Evolutionary conservation across 108 stramenopile species (phyloP).

Genomic region (Pseudonitzschia multiseries): DNA sequence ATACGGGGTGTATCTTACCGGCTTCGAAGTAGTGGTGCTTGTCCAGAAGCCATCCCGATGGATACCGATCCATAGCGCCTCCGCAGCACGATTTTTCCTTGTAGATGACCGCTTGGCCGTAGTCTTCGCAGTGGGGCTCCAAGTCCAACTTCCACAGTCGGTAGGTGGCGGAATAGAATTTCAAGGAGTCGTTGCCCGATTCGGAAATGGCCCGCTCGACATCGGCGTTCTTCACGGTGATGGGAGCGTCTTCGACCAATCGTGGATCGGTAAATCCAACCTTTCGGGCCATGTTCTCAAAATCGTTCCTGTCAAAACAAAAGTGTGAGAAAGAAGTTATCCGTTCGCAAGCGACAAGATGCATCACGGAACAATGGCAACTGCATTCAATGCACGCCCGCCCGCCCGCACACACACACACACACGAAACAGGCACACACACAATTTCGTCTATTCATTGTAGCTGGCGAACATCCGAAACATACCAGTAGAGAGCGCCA

Average conservation of each 20-base stretch:
- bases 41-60: slow-evolving; percentile 86
- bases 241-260: slow-evolving; percentile 88
- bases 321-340: too few species aligned
- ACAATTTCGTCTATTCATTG: too few species aligned
- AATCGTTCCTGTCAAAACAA: slow-evolving; percentile 47
- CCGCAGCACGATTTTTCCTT: slow-evolving; percentile 39
- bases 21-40: slow-evolving; percentile 90
- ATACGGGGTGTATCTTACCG: slow-evolving; percentile 89
- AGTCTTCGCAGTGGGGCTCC: slow-evolving; percentile 96
- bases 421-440: too few species aligned
- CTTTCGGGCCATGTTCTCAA: slow-evolving; percentile 78
- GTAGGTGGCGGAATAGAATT: slow-evolving; percentile 94
- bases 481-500: slow-evolving; percentile 96
- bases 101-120: slow-evolving; percentile 96
- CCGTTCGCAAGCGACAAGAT: too few species aligned
- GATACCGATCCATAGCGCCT: slow-evolving; percentile 85
- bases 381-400: too few species aligned
- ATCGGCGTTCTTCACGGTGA: slow-evolving; percentile 78
- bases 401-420: too few species aligned
- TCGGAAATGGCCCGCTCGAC: slow-evolving; percentile 73
- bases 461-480: too few species aligned
- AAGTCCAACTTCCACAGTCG: slow-evolving; percentile 86
- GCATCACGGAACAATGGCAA: too few species aligned
- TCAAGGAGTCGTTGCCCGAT: slow-evolving; percentile 70
- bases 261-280: slow-evolving; percentile 91